Conservation (phyloP, 2,329 filamentous ascomycete species). For the Penicillium digitatum region DNA sequence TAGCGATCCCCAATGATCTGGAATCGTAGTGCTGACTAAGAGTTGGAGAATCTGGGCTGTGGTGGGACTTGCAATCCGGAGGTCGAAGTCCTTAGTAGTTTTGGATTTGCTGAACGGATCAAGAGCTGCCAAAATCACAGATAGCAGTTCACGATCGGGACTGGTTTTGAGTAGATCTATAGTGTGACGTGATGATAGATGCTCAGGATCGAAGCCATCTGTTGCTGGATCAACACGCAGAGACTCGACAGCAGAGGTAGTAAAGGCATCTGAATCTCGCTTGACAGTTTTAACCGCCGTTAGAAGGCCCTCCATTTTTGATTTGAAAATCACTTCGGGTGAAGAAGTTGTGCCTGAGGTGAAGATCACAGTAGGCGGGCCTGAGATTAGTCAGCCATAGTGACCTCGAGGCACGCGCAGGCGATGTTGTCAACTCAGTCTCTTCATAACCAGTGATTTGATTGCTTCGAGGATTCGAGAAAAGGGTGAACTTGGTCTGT, state of each 20-base stretch:
- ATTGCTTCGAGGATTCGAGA: neutral
- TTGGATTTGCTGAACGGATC: slow-evolving; percentile 31
- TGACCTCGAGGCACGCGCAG: slow-evolving; percentile 7
- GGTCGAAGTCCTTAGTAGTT: slow-evolving; percentile 46
- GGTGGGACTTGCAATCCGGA: slow-evolving; percentile 61
- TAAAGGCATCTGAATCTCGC: slow-evolving; percentile 16
- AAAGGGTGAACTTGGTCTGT: neutral
- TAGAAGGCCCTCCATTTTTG: slow-evolving; percentile 39
- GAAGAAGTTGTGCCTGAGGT: slow-evolving; percentile 18
- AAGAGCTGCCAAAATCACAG: slow-evolving; percentile 31
- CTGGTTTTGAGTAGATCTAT: slow-evolving; percentile 40
- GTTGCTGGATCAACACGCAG: slow-evolving; percentile 11
- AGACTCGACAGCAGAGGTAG: slow-evolving; percentile 16
- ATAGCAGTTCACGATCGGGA: slow-evolving; percentile 36
- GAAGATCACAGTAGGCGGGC: slow-evolving; percentile 24
- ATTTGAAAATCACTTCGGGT: slow-evolving; percentile 6
- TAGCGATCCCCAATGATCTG: slow-evolving; percentile 74
- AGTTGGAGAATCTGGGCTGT: slow-evolving; percentile 71
- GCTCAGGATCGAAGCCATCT: slow-evolving; percentile 13
- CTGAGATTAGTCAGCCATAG: slow-evolving; percentile 27
- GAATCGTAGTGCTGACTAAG: slow-evolving; percentile 69
- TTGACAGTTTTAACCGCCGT: slow-evolving; percentile 40
- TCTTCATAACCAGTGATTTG: slow-evolving; percentile 4
- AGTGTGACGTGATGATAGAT: slow-evolving; percentile 30
- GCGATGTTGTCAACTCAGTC: slow-evolving; percentile 13